These are phyloP conservation scores for Cucumis cinereus DNA, from an alignment of 306 rosid species.

Conservation along the genomic window DNA sequence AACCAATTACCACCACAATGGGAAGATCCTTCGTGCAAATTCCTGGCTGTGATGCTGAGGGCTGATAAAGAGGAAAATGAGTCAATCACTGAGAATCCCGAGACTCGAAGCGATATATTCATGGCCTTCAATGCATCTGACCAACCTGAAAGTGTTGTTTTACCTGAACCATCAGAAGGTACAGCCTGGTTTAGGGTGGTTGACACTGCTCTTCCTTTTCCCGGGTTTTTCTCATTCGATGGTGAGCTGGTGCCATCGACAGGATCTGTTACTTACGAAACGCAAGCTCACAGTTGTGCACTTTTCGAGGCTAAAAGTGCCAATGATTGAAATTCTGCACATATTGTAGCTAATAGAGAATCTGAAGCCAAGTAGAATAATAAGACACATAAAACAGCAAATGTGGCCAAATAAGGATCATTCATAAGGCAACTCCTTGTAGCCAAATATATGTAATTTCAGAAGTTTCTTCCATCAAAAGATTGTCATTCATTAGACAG, in stretches of 20 bases:
- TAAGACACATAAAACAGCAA: neutral
- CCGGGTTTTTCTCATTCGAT: slow-evolving; percentile 47
- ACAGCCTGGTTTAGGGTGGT: slow-evolving; percentile 53
- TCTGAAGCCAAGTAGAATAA: neutral
- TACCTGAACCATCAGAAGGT: slow-evolving; percentile 45
- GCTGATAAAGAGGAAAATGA: slow-evolving; percentile 25
- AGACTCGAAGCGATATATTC: slow-evolving; percentile 41
- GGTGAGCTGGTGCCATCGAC: slow-evolving; percentile 35
- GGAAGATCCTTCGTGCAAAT: slow-evolving; percentile 66
- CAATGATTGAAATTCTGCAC: slow-evolving; percentile 7
- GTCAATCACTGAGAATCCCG: slow-evolving; percentile 16
- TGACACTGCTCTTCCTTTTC: slow-evolving; percentile 78
- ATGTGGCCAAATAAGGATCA: neutral
- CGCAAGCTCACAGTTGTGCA: slow-evolving; percentile 61
- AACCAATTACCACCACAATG: slow-evolving; percentile 53
- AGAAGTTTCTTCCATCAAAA: neutral
- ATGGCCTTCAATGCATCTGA: slow-evolving; percentile 61
- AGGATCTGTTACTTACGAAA: slow-evolving; percentile 27
- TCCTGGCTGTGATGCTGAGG: slow-evolving; percentile 65
- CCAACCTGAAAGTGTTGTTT: slow-evolving; percentile 35
- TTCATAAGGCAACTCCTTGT: neutral
- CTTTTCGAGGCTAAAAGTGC: slow-evolving; percentile 49
- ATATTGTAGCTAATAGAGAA: neutral
- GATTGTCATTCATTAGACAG: neutral
- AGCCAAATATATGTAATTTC: neutral